Evolutionary conservation across 2,329 filamentous ascomycete genomes (phyloP).

Genomic region (Aureobasidium subglaciale): DNA sequence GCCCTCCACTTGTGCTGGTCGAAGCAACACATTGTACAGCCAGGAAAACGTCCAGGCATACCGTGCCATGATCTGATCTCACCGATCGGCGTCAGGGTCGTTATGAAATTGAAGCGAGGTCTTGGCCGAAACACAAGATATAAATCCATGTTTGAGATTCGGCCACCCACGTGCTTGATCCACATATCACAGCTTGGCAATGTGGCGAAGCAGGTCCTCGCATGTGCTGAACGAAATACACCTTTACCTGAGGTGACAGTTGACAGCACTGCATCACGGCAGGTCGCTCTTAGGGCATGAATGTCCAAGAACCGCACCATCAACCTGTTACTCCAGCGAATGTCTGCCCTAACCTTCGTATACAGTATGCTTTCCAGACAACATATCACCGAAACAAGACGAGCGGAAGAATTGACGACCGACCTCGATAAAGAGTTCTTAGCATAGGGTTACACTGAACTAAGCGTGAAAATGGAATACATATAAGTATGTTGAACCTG

Average conservation of each 20-base stretch:
- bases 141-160: neutral
- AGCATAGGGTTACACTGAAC: neutral
- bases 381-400: neutral
- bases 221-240: neutral
- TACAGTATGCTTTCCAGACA: neutral
- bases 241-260: neutral
- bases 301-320: neutral
- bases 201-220: neutral
- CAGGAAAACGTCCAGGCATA: too few species aligned
- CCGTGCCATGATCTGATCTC: neutral
- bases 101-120: neutral
- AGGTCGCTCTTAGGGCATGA: neutral
- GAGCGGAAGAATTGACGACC: neutral
- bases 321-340: neutral
- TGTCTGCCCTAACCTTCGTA: neutral
- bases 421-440: neutral
- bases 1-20: neutral
- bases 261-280: neutral
- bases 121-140: slow-evolving; percentile 4
- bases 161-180: neutral
- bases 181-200: neutral
- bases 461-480: too few species aligned
- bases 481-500: neutral
- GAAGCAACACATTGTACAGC: too few species aligned
- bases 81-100: neutral